Evolutionary conservation across 495 filamentous ascomycete genomes (phyloP).

Genomic region (Cetradonia linearis): DNA sequence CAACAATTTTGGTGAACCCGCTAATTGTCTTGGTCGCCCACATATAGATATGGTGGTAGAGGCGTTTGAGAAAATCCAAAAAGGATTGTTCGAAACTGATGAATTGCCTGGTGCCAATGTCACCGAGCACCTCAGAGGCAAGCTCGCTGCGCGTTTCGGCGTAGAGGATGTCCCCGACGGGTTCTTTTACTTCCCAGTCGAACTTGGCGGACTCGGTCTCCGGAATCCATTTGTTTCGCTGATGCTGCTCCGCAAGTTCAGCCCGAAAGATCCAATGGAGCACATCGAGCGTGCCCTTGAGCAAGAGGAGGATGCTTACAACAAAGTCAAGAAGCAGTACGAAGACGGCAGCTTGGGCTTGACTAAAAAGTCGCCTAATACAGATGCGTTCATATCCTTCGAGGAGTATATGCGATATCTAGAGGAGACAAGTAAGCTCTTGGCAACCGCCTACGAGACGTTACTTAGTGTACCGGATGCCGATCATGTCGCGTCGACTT

Average conservation of each 20-base stretch:
- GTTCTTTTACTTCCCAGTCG: constrained; percentile 44
- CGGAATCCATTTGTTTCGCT: constrained; percentile 44
- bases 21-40: constrained; percentile 45
- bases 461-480: constrained; percentile 23
- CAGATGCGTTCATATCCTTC: constrained; percentile 36
- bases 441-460: constrained; percentile 24
- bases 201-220: constrained; percentile 46
- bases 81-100: constrained; percentile 33
- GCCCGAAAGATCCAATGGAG: constrained; percentile 28
- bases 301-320: constrained; percentile 33
- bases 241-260: constrained; percentile 32
- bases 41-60: constrained; percentile 48
- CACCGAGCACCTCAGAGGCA: constrained; percentile 40
- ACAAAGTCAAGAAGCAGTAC: constrained; percentile 28
- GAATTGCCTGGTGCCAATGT: constrained; percentile 32
- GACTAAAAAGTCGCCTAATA: constrained; percentile 7
- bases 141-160: constrained; percentile 41
- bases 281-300: constrained; percentile 31
- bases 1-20: constrained; percentile 48
- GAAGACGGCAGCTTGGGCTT: constrained; percentile 19
- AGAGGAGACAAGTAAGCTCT: constrained; percentile 28
- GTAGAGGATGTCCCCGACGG: constrained; percentile 46
- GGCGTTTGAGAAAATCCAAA: constrained; percentile 45
- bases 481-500: constrained; percentile 12
- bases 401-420: constrained; percentile 39